Percentiles rank a stretch among this genome's conserved stretches.
phyloP scores from a whole-genome alignment of 1,139 yeast genomes.

The Zygosaccharomyces sapae region DNA sequence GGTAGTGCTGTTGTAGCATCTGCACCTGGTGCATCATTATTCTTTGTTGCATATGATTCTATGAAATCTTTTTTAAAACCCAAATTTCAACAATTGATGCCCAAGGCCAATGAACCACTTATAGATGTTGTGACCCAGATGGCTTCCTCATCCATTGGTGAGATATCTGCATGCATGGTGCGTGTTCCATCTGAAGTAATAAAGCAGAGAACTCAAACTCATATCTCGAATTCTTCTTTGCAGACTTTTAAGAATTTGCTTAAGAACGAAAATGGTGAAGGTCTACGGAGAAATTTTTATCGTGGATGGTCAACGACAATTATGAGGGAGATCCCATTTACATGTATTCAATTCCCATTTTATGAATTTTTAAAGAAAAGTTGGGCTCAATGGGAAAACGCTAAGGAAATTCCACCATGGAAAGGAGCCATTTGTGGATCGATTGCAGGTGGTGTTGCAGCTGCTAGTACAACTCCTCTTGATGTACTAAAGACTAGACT shows the following conservation, averaged over 20 bases:
- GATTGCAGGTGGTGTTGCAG: slow-evolving; percentile 91
- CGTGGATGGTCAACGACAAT: slow-evolving; percentile 93
- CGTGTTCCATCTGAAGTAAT: slow-evolving; percentile 96
- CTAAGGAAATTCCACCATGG: slow-evolving; percentile 46
- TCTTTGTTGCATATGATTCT: slow-evolving; percentile 83
- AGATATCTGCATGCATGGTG: slow-evolving; percentile 85
- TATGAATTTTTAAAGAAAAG: slow-evolving; percentile 73
- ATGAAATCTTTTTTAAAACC: slow-evolving; percentile 57
- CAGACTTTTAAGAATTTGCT: slow-evolving; percentile 62
- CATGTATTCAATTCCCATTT: slow-evolving; percentile 89
- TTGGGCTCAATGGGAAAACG: slow-evolving; percentile 44
- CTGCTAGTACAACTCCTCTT: slow-evolving; percentile 88
- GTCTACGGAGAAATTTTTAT: slow-evolving; percentile 70
- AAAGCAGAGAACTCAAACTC: slow-evolving; percentile 89
- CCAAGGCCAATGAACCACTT: slow-evolving; percentile 33
- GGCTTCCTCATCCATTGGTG: slow-evolving; percentile 86
- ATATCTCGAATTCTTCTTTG: slow-evolving; percentile 50
- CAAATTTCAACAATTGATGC: slow-evolving; percentile 30
- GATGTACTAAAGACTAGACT: slow-evolving; percentile 90
- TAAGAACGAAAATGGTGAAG: slow-evolving; percentile 65
- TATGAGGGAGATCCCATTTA: slow-evolving; percentile 92
- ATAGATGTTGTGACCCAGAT: slow-evolving; percentile 59
- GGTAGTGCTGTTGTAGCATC: slow-evolving; percentile 94
- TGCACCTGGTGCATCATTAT: slow-evolving; percentile 89
- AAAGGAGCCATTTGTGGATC: slow-evolving; percentile 95